Conservation (phyloP, 202 grass and related monocot species). For the Eragrostis tef region DNA sequence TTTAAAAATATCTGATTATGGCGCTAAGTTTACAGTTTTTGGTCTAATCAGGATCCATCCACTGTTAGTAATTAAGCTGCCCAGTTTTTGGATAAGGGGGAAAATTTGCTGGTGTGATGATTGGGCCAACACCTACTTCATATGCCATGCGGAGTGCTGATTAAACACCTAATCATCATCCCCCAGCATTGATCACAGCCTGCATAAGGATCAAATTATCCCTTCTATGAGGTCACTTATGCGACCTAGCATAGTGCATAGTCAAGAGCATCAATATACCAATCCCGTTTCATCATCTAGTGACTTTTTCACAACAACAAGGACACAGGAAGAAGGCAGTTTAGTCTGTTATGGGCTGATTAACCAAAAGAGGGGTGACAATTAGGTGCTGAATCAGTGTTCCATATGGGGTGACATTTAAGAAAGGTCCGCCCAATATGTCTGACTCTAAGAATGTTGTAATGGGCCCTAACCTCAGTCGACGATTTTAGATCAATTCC, state of each 20-base stretch:
- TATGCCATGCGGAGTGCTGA: too few relatives aligned
- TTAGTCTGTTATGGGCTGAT: background rate
- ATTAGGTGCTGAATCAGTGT: background rate
- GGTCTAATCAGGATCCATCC: background rate
- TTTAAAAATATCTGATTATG: background rate
- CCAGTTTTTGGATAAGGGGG: too few relatives aligned
- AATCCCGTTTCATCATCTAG: background rate
- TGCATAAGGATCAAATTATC: background rate
- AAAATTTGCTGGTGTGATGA: too few relatives aligned
- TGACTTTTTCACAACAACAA: background rate
- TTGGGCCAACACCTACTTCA: too few relatives aligned
- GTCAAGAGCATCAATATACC: too few relatives aligned
- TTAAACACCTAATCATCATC: background rate
- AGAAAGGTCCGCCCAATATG: too few relatives aligned
- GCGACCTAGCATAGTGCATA: too few relatives aligned
- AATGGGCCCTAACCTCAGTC: too few relatives aligned
- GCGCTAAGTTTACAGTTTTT: background rate
- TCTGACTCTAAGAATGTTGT: too few relatives aligned
- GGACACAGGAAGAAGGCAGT: background rate
- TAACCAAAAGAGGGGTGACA: background rate
- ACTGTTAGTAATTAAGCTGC: too few relatives aligned
- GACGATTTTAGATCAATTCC: too few relatives aligned
- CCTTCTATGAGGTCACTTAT: background rate
- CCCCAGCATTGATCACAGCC: background rate
- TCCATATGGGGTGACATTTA: background rate